These are phyloP conservation scores for Carex sylvatica DNA, from an alignment of 202 grass and related monocot species.

Conservation along the genomic window DNA sequence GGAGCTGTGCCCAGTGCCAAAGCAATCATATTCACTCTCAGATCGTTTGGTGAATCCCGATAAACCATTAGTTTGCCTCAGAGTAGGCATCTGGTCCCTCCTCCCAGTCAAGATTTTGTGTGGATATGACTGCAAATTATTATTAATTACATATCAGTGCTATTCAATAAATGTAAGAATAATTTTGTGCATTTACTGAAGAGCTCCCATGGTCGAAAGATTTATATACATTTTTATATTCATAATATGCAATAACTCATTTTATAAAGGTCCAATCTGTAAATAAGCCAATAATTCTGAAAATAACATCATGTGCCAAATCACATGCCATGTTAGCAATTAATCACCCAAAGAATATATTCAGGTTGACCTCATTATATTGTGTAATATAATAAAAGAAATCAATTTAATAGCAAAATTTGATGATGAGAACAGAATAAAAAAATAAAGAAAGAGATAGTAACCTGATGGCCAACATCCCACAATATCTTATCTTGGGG, in stretches of 20 bases:
- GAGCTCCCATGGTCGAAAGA: background rate
- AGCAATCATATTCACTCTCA: conserved; percentile 82
- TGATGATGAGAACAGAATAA: background rate
- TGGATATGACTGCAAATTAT: conserved; percentile 62
- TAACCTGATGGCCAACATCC: conserved; percentile 94
- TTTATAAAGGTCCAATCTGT: background rate
- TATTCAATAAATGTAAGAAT: background rate
- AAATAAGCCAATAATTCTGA: background rate
- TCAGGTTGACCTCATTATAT: conserved; percentile 5
- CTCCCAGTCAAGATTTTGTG: conserved; percentile 97
- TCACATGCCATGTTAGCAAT: conserved; percentile 27
- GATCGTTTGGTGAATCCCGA: conserved; percentile 77
- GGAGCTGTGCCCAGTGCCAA: conserved; percentile 94
- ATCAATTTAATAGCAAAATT: conserved; percentile 8
- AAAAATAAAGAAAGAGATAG: background rate
- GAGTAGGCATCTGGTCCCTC: conserved; percentile 85
- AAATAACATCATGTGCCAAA: background rate
- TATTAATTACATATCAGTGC: conserved; percentile 21
- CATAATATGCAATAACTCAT: background rate
- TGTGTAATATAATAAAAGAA: background rate
- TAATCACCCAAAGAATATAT: background rate
- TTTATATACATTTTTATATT: background rate
- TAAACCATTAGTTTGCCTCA: conserved; percentile 80
- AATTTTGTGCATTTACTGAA: background rate
- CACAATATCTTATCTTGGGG: conserved; percentile 85